Conservation (phyloP, 2,329 filamentous ascomycete species). For the Akanthomyces lecanii region DNA sequence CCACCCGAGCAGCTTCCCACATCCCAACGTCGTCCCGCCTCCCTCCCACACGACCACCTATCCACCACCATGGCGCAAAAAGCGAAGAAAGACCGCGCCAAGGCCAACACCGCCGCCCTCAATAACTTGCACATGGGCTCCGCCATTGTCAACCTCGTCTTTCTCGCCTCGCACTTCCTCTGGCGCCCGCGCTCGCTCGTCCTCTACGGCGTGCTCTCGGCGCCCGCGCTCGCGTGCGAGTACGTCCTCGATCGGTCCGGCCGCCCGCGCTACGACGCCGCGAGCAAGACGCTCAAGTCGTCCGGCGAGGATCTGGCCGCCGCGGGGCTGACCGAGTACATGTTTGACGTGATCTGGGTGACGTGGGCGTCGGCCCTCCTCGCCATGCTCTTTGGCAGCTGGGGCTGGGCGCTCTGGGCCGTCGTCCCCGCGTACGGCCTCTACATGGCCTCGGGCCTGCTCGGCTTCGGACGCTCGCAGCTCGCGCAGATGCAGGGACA, state of each 20-base stretch:
- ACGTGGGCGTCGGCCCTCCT: conserved; percentile 74
- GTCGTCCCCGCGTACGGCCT: conserved; percentile 52
- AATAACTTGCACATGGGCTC: conserved; percentile 79
- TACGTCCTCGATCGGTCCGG: conserved; percentile 81
- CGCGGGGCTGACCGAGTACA: conserved; percentile 88
- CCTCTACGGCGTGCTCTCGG: conserved; percentile 67
- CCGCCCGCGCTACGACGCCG: conserved; percentile 67
- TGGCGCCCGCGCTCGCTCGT: conserved; percentile 51
- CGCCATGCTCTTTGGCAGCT: conserved; percentile 77
- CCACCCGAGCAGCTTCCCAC: not conserved
- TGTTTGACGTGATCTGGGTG: conserved; percentile 96
- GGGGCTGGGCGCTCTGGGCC: conserved; percentile 57
- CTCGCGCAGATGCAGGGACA: conserved; percentile 46
- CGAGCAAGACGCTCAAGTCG: conserved; percentile 62
- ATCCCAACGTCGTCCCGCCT: not conserved
- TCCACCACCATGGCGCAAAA: conserved; percentile 52
- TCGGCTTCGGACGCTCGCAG: conserved; percentile 49
- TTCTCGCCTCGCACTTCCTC: conserved; percentile 67
- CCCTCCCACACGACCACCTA: not conserved
- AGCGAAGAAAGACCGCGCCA: conserved; percentile 64
- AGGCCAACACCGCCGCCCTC: conserved; percentile 71
- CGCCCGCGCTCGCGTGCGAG: conserved; percentile 74
- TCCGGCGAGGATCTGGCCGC: conserved; percentile 86
- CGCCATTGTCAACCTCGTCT: conserved; percentile 65
- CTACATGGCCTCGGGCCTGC: conserved; percentile 50